Base-by-base conservation (phyloP, 225 moss, liverwort and hornwort genomes). In the Bryum argenteum region DNA sequence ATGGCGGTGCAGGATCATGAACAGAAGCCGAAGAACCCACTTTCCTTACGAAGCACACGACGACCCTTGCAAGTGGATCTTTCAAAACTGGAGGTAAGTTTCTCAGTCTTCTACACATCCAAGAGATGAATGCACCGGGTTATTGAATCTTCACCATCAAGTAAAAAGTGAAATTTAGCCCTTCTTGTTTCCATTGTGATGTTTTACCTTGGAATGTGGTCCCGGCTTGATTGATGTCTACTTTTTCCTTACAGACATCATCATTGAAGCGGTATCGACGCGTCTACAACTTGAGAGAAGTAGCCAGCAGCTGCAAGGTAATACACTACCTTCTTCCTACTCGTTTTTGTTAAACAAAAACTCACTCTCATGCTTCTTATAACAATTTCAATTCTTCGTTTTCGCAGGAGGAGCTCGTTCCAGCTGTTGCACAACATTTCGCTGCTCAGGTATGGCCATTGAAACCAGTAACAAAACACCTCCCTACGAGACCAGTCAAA, bases 381-480 rank as follows among this genome's bases (percentile, higher is more conserved):
- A 14, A 59, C 1, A 15, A 14, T 50, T 59, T 1, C 20, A 40
- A 51, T 50, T 59, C 48, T 39, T 4, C 40, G 6, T 63, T 62
- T 21, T 80, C 16, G 17, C 55, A 97, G 96, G 98, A 98, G 89
- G 98, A 98, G 84, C 94, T 98, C 37, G 87, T 94, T 65, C 91
- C 92, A 63, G 94, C 91, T 60, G 94, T 98, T 60, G 92, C 92
- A 11, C 88, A 92, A 54, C 94, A 98, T 65, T 98, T 98, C 54
- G 98, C 98, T 23, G 94, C 92, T 12, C 98, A 98, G 89, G 47
- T 47, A 47, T 16, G 47, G 47, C 15, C 4, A 4, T 47, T 47
- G 5, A 15, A 16, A 33, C 7, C 33, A 33, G 26, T 26, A 4
- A 26, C 26, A 26, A 2, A 4, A 2, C 26, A 26, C 26, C 26